Conservation (phyloP, 345 rosid genomes). For the Atalantia buxifolia region DNA sequence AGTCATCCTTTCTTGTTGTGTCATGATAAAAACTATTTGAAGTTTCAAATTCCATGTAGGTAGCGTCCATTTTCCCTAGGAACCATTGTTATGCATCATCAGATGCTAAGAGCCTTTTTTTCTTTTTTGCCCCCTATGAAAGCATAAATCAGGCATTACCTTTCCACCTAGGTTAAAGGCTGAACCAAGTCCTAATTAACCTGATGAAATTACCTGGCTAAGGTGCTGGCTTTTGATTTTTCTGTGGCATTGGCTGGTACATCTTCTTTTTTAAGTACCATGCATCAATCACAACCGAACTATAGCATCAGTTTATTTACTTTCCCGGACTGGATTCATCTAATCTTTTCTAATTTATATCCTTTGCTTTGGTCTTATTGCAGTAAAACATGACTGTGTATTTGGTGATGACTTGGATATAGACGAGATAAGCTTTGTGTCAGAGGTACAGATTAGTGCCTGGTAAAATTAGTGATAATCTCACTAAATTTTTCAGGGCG, state of each 20-base stretch:
- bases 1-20: not conserved
- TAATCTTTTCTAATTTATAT: not conserved
- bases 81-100: not conserved
- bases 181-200: not conserved
- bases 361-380: constrained; percentile 8
- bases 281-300: constrained; percentile 5
- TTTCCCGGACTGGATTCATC: not conserved
- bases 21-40: not conserved
- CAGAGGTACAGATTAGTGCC: constrained; percentile 46
- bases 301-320: not conserved
- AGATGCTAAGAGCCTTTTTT: not conserved
- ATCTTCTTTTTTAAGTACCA: not conserved
- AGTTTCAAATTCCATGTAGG: not conserved
- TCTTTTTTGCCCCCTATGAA: not conserved
- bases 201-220: not conserved
- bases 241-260: not conserved
- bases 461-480: not conserved
- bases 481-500: constrained; percentile 1
- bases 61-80: not conserved
- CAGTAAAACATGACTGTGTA: constrained; percentile 87
- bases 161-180: not conserved
- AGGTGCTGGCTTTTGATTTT: not conserved
- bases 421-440: constrained; percentile 62
- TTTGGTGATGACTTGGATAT: constrained; percentile 78
- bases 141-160: not conserved